phyloP scores from a whole-genome alignment of 139 green algal species.

The Closterium sp. region DNA sequence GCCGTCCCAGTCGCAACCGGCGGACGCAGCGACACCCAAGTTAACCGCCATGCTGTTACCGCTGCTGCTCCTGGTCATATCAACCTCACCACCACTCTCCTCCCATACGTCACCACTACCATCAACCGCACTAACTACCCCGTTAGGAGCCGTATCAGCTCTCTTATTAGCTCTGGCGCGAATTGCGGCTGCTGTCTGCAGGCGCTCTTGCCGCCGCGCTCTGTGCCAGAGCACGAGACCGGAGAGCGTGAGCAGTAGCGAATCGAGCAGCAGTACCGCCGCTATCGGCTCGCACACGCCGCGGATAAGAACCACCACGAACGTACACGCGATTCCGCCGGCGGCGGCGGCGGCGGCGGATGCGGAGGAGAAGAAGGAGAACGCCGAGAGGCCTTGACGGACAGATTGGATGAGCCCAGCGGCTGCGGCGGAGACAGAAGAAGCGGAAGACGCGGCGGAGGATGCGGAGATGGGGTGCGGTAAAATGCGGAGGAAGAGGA shows the following conservation, averaged over 20 bases:
- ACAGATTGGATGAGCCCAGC: background rate
- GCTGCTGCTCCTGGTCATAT: too few relatives aligned
- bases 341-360: background rate
- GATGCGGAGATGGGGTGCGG: background rate
- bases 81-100: background rate
- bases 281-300: conserved; percentile 18
- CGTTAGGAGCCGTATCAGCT: background rate
- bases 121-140: background rate
- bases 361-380: background rate
- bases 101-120: background rate
- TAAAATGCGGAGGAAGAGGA: background rate
- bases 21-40: background rate
- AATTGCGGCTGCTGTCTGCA: background rate
- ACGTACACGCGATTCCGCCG: background rate
- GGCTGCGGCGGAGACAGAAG: background rate
- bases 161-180: background rate
- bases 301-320: background rate
- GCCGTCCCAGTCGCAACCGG: background rate
- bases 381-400: background rate
- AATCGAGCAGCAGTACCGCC: conserved; percentile 6
- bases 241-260: background rate
- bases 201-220: background rate
- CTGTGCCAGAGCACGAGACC: background rate
- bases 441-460: background rate
- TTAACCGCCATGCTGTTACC: background rate